Conservation (phyloP, 176 grass and related monocot species). For the Paspalum vaginatum region DNA sequence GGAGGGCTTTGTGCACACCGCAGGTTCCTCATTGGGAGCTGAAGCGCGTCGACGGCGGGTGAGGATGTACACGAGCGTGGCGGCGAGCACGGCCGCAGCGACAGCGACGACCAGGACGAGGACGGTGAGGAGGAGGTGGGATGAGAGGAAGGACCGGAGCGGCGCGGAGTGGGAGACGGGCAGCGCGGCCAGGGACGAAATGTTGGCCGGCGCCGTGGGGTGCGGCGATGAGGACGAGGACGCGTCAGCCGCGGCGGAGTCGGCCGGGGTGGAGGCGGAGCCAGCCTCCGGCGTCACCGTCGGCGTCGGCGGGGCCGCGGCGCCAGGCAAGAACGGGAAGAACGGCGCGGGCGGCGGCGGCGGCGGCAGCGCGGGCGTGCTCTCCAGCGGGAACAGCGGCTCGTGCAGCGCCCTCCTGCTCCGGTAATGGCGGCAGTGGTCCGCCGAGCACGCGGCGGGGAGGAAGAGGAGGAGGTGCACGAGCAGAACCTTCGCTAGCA, state of each 20-base stretch:
- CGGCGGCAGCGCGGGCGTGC: slow-evolving; percentile 38
- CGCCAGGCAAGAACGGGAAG: slow-evolving; percentile 51
- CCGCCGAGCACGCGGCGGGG: slow-evolving; percentile 12
- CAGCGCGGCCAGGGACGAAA: slow-evolving; percentile 41
- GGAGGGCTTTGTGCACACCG: slow-evolving; percentile 38
- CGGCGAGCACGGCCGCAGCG: slow-evolving; percentile 26
- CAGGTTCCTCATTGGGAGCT: slow-evolving; percentile 31
- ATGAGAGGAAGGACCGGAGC: slow-evolving; percentile 49
- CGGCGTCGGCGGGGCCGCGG: slow-evolving; percentile 21
- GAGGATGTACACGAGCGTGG: slow-evolving; percentile 37
- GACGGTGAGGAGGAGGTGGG: slow-evolving; percentile 48
- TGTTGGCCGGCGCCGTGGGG: slow-evolving; percentile 56
- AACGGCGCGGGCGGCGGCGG: slow-evolving; percentile 51
- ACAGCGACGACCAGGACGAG: slow-evolving; percentile 31
- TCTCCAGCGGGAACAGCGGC: slow-evolving; percentile 57
- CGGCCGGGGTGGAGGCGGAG: background rate
- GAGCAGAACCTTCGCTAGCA: slow-evolving; percentile 40
- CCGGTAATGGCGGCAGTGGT: slow-evolving; percentile 16
- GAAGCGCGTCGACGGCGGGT: slow-evolving; percentile 18
- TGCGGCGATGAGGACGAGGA: slow-evolving; percentile 31
- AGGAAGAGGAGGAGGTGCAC: slow-evolving; percentile 45
- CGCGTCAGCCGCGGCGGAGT: background rate
- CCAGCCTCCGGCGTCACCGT: background rate
- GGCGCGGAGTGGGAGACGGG: slow-evolving; percentile 36
- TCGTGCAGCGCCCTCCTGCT: slow-evolving; percentile 56